These are phyloP conservation scores for Yamadazyma jaroonii DNA, from an alignment of 1,139 yeast species.

Conservation along the genomic window DNA sequence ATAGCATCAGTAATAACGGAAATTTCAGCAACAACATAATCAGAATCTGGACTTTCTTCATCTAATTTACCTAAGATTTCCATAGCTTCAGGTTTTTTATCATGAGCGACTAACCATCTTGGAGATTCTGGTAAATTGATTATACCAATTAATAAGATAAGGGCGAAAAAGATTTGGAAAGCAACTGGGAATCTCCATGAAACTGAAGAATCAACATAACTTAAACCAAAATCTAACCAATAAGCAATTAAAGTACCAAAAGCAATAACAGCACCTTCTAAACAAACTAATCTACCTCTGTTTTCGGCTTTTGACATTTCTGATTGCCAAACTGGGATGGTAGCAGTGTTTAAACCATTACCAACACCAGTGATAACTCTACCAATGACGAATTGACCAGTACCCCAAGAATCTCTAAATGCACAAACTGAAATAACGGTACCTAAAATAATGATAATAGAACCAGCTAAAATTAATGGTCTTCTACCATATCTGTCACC, in stretches of 20 bases:
- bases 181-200: conserved; percentile 30
- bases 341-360: conserved; percentile 28
- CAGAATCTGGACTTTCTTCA: conserved; percentile 35
- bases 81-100: conserved; percentile 47
- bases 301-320: conserved; percentile 29
- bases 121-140: conserved; percentile 23
- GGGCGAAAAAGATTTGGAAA: conserved; percentile 22
- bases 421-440: conserved; percentile 43
- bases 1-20: conserved; percentile 39
- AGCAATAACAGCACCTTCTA: conserved; percentile 69
- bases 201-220: conserved; percentile 43
- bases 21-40: conserved; percentile 39
- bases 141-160: conserved; percentile 16
- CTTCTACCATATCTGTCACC: conserved; percentile 51
- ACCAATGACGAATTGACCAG: conserved; percentile 44
- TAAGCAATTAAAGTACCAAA: conserved; percentile 29
- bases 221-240: conserved; percentile 57
- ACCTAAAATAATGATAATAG: conserved; percentile 40
- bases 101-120: conserved; percentile 45
- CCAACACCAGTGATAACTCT: conserved; percentile 50
- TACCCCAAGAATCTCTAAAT: conserved; percentile 55
- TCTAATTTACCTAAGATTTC: conserved; percentile 38
- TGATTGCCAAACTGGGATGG: conserved; percentile 43
- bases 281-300: conserved; percentile 55
- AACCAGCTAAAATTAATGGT: conserved; percentile 36